These are phyloP conservation scores for Trichoderma sp. DNA, from an alignment of 2,329 filamentous ascomycete genomes.

Conservation along the genomic window DNA sequence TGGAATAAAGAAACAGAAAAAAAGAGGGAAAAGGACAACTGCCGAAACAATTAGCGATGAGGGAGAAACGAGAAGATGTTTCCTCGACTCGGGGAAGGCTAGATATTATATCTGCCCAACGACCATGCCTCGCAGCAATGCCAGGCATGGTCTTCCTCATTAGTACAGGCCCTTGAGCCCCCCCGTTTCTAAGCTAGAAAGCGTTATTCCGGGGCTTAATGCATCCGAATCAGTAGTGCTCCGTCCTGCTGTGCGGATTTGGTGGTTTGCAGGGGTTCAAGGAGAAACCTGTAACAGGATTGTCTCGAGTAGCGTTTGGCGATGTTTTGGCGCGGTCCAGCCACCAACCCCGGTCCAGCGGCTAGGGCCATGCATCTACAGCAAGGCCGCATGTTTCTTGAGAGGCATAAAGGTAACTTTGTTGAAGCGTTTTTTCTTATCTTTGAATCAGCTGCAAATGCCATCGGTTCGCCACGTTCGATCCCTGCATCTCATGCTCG, in stretches of 20 bases:
- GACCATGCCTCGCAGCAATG: constrained; percentile 19
- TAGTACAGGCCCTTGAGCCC: constrained; percentile 9
- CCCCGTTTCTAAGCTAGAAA: constrained; percentile 19
- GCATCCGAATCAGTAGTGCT: constrained; percentile 27
- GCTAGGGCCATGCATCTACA: not conserved
- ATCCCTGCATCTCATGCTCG: constrained; percentile 1
- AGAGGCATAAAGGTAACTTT: constrained; percentile 10
- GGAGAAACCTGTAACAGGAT: constrained; percentile 38
- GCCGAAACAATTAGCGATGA: constrained; percentile 28
- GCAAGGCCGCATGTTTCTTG: constrained; percentile 13
- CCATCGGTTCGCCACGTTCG: constrained; percentile 15
- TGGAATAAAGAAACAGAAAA: constrained; percentile 28
- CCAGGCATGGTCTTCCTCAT: constrained; percentile 3
- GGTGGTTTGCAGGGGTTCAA: constrained; percentile 15
- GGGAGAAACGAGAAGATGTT: constrained; percentile 23
- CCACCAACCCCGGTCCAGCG: constrained; percentile 23
- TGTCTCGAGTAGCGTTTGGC: constrained; percentile 41
- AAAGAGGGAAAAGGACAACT: constrained; percentile 28
- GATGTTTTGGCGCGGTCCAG: constrained; percentile 26
- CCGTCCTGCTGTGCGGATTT: constrained; percentile 27
- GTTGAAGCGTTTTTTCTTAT: constrained; percentile 5
- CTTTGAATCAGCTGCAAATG: not conserved
- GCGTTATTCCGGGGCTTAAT: constrained; percentile 23
- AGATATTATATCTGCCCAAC: constrained; percentile 29
- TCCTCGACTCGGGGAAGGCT: constrained; percentile 16